Conservation (phyloP, 2,329 filamentous ascomycete genomes). For the Claviceps pazoutovae region DNA sequence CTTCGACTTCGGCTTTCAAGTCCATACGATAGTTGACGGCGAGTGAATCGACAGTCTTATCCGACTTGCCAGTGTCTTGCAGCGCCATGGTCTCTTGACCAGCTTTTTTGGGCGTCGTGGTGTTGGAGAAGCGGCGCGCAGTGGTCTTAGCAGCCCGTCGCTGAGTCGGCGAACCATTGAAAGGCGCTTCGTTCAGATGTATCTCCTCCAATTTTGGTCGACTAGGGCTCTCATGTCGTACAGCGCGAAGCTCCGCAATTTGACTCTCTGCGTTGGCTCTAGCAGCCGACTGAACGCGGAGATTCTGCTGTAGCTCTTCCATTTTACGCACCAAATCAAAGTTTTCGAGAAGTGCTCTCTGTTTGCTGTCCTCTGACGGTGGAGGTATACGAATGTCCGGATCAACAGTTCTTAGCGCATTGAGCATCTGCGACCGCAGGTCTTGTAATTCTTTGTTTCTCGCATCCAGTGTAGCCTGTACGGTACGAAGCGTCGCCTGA, state of each 20-base stretch:
- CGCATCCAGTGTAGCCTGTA: slow-evolving; percentile 66
- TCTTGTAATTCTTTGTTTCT: slow-evolving; percentile 71
- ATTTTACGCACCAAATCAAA: slow-evolving; percentile 80
- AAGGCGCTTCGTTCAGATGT: slow-evolving; percentile 65
- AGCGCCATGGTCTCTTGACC: slow-evolving; percentile 44
- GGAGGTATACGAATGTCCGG: slow-evolving; percentile 53
- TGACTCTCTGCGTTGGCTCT: slow-evolving; percentile 73
- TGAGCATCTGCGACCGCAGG: slow-evolving; percentile 64
- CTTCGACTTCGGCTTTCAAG: slow-evolving; percentile 76
- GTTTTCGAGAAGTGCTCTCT: slow-evolving; percentile 55
- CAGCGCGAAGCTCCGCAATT: slow-evolving; percentile 60
- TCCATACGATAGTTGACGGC: slow-evolving; percentile 84
- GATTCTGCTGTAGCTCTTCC: slow-evolving; percentile 75
- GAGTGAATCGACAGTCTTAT: slow-evolving; percentile 67
- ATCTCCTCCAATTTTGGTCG: slow-evolving; percentile 77
- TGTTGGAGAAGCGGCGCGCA: slow-evolving; percentile 51
- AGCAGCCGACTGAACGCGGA: slow-evolving; percentile 70
- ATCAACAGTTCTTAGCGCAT: slow-evolving; percentile 77
- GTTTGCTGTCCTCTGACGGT: slow-evolving; percentile 43
- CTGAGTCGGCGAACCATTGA: slow-evolving; percentile 61
- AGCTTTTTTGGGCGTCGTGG: slow-evolving; percentile 64
- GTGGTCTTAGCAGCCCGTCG: slow-evolving; percentile 42
- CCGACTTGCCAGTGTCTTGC: slow-evolving; percentile 69
- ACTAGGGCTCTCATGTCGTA: slow-evolving; percentile 56
- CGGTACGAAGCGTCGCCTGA: slow-evolving; percentile 68